Evolutionary conservation across 257 asterid species (phyloP).

Genomic region (Gardenia jasminoides): DNA sequence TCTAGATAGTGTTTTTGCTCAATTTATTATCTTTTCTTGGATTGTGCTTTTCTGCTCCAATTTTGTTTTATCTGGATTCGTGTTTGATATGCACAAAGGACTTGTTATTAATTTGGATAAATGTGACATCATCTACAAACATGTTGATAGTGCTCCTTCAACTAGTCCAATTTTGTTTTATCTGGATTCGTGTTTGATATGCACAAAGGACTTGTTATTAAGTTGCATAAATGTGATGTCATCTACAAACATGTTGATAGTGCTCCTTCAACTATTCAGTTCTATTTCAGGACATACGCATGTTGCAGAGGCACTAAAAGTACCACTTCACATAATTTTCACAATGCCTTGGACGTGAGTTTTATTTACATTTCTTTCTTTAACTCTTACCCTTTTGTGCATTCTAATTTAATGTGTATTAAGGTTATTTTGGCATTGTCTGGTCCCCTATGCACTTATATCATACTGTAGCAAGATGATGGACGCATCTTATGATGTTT

Average conservation of each 20-base stretch:
- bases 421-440: not conserved
- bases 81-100: not conserved
- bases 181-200: not conserved
- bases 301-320: conserved; percentile 82
- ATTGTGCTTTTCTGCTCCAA: not conserved
- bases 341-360: conserved; percentile 99
- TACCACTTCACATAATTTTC: conserved; percentile 82
- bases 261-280: conserved; percentile 1
- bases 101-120: not conserved
- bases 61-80: not conserved
- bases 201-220: not conserved
- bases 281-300: conserved; percentile 71
- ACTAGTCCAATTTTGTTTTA: not conserved
- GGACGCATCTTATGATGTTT: conserved; percentile 4
- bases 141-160: not conserved
- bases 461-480: not conserved
- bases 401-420: not conserved
- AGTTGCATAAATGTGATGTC: not conserved
- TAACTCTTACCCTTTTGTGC: not conserved
- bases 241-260: not conserved
- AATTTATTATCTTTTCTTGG: not conserved
- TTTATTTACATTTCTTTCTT: not conserved
- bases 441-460: not conserved
- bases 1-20: not conserved
- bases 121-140: not conserved